Percentiles rank a stretch among this genome's conserved stretches.
Conservation (phyloP, 2,329 filamentous ascomycete species). For the Emmonsiellopsis sp. region DNA sequence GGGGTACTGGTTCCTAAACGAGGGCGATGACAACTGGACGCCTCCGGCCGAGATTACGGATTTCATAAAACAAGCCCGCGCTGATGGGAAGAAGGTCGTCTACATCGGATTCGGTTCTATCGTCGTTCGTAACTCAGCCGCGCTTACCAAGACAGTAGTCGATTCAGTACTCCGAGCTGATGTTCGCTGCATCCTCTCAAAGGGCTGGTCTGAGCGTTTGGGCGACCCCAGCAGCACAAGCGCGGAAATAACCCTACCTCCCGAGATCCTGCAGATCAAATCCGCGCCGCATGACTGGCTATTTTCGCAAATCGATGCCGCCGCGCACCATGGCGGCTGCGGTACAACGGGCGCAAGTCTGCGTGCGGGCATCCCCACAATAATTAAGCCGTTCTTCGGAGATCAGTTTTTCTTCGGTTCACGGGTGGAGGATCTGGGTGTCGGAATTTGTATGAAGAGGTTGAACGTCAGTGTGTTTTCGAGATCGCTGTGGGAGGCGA, state of each 20-base stretch:
- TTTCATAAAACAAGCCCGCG: slow-evolving; percentile 76
- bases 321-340: slow-evolving; percentile 86
- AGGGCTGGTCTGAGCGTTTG: slow-evolving; percentile 90
- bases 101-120: slow-evolving; percentile 98
- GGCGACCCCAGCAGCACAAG: slow-evolving; percentile 50
- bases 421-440: slow-evolving; percentile 84
- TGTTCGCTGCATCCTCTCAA: slow-evolving; percentile 87
- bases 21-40: slow-evolving; percentile 53
- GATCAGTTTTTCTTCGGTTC: slow-evolving; percentile 95
- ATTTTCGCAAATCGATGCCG: slow-evolving; percentile 87
- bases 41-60: slow-evolving; percentile 66
- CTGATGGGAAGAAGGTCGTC: slow-evolving; percentile 80
- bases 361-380: slow-evolving; percentile 82
- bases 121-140: slow-evolving; percentile 79
- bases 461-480: slow-evolving; percentile 82
- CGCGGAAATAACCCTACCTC: slow-evolving; percentile 60
- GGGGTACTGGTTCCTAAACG: slow-evolving; percentile 95
- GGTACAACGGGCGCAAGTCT: slow-evolving; percentile 92
- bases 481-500: slow-evolving; percentile 81
- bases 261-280: slow-evolving; percentile 80
- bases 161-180: slow-evolving; percentile 86
- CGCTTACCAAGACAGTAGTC: slow-evolving; percentile 85
- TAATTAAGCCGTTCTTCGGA: slow-evolving; percentile 94
- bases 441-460: slow-evolving; percentile 81
- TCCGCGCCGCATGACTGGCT: slow-evolving; percentile 94